These are phyloP conservation scores for Beauveria sp. DNA, from an alignment of 2,329 filamentous ascomycete genomes.

Conservation along the genomic window DNA sequence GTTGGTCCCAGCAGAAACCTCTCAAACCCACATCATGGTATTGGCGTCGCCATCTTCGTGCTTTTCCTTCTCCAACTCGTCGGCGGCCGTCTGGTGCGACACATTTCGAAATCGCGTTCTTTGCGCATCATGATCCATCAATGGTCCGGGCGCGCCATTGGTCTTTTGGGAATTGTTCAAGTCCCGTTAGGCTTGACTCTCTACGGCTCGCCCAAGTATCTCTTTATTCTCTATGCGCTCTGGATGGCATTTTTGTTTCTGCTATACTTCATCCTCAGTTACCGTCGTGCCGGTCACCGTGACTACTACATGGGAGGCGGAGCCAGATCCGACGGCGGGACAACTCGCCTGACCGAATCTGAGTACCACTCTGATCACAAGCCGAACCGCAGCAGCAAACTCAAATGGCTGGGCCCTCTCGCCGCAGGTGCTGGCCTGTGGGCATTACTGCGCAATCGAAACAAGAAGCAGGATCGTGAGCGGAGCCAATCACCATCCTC, in stretches of 20 bases:
- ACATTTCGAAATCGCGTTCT: slow-evolving; percentile 41
- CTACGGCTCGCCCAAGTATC: slow-evolving; percentile 78
- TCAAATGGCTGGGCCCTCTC: slow-evolving; percentile 45
- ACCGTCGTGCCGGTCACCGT: slow-evolving; percentile 50
- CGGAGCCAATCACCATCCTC: slow-evolving; percentile 32
- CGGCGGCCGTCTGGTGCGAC: slow-evolving; percentile 56
- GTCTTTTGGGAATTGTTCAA: slow-evolving; percentile 76
- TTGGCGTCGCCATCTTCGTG: slow-evolving; percentile 71
- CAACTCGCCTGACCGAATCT: slow-evolving; percentile 31
- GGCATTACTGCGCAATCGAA: slow-evolving; percentile 38
- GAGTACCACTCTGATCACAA: slow-evolving; percentile 30
- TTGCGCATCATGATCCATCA: slow-evolving; percentile 65
- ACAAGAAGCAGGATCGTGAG: slow-evolving; percentile 30
- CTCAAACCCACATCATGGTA: slow-evolving; percentile 79
- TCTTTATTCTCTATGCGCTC: slow-evolving; percentile 80
- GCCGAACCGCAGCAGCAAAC: slow-evolving; percentile 24
- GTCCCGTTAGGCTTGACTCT: slow-evolving; percentile 83
- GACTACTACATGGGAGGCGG: slow-evolving; percentile 50
- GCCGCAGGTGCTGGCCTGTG: slow-evolving; percentile 43
- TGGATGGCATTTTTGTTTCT: slow-evolving; percentile 68
- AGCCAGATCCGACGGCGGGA: slow-evolving; percentile 46
- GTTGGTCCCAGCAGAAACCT: slow-evolving; percentile 65
- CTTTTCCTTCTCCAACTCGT: slow-evolving; percentile 64
- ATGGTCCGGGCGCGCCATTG: slow-evolving; percentile 74
- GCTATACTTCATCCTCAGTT: slow-evolving; percentile 73